Evolutionary conservation across 257 asterid genomes (phyloP).

Genomic region (Penstemon eatonii): DNA sequence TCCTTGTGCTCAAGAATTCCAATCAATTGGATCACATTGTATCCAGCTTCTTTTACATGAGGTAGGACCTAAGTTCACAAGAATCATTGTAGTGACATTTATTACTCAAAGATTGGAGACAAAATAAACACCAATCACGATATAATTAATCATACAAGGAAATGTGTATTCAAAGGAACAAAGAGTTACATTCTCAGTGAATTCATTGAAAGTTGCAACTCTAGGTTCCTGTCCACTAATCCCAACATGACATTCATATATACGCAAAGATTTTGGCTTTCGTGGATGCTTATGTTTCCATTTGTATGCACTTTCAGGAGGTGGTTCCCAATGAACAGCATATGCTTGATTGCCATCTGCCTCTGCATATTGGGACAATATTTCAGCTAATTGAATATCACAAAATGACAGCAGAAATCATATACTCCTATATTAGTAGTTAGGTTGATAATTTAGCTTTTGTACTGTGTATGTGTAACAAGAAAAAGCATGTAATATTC

Average conservation of each 20-base stretch:
- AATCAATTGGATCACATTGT: conserved; percentile 86
- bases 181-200: conserved; percentile 58
- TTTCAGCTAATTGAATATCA: conserved; percentile 20
- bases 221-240: conserved; percentile 74
- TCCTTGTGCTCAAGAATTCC: conserved; percentile 96
- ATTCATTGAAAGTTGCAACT: conserved; percentile 70
- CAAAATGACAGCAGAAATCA: conserved; percentile 21
- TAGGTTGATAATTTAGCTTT: neutral
- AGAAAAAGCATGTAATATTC: conserved; percentile 1
- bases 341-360: conserved; percentile 73
- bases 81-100: conserved; percentile 21
- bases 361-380: conserved; percentile 43
- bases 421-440: neutral
- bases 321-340: conserved; percentile 98
- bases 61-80: conserved; percentile 66
- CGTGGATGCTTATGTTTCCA: conserved; percentile 80
- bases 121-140: conserved; percentile 26
- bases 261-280: conserved; percentile 82
- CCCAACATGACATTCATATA: conserved; percentile 97
- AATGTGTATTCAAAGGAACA: conserved; percentile 20
- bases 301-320: conserved; percentile 74
- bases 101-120: conserved; percentile 13
- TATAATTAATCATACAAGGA: conserved; percentile 5
- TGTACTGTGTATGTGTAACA: conserved; percentile 16
- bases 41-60: conserved; percentile 92